Conservation (phyloP, 352 stramenopile species). For the Phytopythium montanum region DNA sequence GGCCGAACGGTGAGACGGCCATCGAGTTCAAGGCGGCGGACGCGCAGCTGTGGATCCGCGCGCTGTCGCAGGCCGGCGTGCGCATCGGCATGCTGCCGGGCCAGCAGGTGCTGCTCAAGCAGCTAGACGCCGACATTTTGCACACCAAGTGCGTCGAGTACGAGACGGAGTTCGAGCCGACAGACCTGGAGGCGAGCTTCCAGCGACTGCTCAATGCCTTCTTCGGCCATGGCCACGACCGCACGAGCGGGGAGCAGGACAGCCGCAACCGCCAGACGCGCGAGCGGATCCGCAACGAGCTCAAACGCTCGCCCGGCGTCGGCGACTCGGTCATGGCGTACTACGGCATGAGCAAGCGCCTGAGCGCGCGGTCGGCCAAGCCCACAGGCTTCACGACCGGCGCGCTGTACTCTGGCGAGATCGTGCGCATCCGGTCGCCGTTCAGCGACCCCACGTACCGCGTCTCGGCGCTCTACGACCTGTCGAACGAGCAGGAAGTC, state of each 20-base stretch:
- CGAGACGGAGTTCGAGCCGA: constrained; percentile 49
- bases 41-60: constrained; percentile 53
- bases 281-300: constrained; percentile 38
- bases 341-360: constrained; percentile 39
- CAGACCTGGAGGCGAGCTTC: constrained; percentile 69
- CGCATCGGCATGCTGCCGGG: constrained; percentile 44
- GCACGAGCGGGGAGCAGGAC: constrained; percentile 37
- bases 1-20: constrained; percentile 23
- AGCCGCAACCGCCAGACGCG: constrained; percentile 35
- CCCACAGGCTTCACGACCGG: constrained; percentile 36
- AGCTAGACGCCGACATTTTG: constrained; percentile 44
- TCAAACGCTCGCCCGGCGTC: constrained; percentile 49
- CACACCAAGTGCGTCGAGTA: constrained; percentile 62
- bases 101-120: constrained; percentile 54
- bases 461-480: constrained; percentile 38
- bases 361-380: constrained; percentile 46
- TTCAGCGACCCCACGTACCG: constrained; percentile 48
- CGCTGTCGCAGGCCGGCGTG: constrained; percentile 41
- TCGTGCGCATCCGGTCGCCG: constrained; percentile 51
- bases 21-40: constrained; percentile 57
- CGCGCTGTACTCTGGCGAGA: constrained; percentile 44
- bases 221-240: constrained; percentile 40
- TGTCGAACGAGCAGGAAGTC: constrained; percentile 22
- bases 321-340: constrained; percentile 58
- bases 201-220: constrained; percentile 62